phyloP scores from a whole-genome alignment of 2,329 filamentous ascomycete genomes.

The Aspergillus carbonarius region DNA sequence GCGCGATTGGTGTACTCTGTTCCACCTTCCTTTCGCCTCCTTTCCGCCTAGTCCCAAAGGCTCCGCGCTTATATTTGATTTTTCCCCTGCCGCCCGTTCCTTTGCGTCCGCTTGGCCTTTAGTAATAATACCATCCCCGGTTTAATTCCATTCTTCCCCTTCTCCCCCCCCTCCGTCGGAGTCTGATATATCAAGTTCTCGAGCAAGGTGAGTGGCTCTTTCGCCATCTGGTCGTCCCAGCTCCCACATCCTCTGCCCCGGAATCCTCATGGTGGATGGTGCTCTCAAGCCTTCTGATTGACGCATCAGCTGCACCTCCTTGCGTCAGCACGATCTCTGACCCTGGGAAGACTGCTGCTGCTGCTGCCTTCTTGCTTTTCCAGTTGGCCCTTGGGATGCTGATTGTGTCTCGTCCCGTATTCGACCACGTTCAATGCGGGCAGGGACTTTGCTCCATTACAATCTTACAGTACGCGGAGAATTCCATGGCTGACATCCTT shows the following conservation, averaged over 20 bases:
- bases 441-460: conserved; percentile 1
- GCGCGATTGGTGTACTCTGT: conserved; percentile 12
- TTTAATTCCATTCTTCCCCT: conserved; percentile 9
- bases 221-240: not conserved
- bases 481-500: conserved; percentile 14
- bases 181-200: conserved; percentile 1
- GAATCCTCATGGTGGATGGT: not conserved
- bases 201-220: conserved; percentile 11
- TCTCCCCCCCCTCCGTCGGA: not conserved
- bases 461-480: conserved; percentile 12
- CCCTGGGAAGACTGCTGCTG: not conserved
- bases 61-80: conserved; percentile 17
- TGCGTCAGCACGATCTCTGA: conserved; percentile 16
- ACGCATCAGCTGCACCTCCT: conserved; percentile 17
- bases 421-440: conserved; percentile 16
- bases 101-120: conserved; percentile 12
- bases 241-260: not conserved
- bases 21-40: conserved; percentile 22
- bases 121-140: conserved; percentile 13
- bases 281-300: conserved; percentile 3
- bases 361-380: conserved; percentile 6
- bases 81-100: conserved; percentile 17
- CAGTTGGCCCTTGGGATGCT: not conserved
- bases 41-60: conserved; percentile 18
- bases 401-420: conserved; percentile 7